These are phyloP conservation scores for Mallotus nudiflorus DNA, from an alignment of 345 rosid genomes.

Conservation along the genomic window DNA sequence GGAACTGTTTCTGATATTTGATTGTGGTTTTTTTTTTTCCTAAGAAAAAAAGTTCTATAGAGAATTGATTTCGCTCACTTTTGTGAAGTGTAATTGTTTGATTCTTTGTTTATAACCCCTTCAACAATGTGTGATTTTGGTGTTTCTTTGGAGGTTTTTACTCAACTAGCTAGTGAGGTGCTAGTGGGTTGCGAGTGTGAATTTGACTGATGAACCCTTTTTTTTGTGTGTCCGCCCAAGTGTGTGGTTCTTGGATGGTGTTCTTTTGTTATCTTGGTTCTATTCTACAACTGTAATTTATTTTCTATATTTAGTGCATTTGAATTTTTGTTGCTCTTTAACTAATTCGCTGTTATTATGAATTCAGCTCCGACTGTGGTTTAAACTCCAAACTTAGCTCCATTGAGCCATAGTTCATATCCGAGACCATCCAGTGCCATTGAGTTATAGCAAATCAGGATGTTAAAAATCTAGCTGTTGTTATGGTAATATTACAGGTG, in stretches of 20 bases:
- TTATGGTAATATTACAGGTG: too few relatives aligned
- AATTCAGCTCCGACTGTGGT: too few relatives aligned
- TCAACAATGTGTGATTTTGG: neutral
- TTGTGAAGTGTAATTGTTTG: slow-evolving; percentile 1
- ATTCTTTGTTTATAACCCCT: neutral
- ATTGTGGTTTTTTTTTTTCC: slow-evolving; percentile 16
- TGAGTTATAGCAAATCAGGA: too few relatives aligned
- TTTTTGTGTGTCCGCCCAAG: neutral
- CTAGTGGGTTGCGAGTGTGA: too few relatives aligned
- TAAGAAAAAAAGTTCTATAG: too few relatives aligned
- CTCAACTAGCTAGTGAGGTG: too few relatives aligned
- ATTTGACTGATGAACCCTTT: neutral
- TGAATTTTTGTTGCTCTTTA: neutral
- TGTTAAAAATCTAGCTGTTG: too few relatives aligned
- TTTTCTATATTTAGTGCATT: neutral
- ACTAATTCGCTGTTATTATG: too few relatives aligned
- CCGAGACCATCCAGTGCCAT: too few relatives aligned
- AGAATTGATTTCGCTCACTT: neutral
- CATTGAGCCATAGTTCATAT: too few relatives aligned
- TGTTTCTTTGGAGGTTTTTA: too few relatives aligned
- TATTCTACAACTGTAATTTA: slow-evolving; percentile 1
- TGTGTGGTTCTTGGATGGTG: neutral
- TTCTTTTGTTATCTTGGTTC: neutral
- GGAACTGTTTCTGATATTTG: slow-evolving; percentile 8
- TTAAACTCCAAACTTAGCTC: too few relatives aligned